phyloP scores from a whole-genome alignment of 768 basidiomycete genomes.

The Naganishia vishniacii region DNA sequence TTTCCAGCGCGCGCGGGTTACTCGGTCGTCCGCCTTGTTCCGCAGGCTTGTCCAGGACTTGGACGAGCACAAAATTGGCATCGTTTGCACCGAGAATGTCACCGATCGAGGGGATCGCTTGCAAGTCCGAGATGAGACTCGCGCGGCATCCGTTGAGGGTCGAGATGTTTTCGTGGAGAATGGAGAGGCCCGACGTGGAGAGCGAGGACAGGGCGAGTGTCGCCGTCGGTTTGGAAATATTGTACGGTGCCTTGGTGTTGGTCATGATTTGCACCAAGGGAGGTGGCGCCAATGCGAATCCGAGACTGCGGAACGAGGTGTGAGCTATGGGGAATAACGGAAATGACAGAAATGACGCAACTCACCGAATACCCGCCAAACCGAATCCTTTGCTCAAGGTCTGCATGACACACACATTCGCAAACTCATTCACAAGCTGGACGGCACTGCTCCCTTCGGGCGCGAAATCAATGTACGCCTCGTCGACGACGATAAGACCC shows the following conservation, averaged over 20 bases:
- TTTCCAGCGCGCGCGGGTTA: slow-evolving; percentile 54
- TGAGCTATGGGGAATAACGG: neutral
- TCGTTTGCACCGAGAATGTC: slow-evolving; percentile 69
- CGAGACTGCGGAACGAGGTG: slow-evolving; percentile 58
- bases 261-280: slow-evolving; percentile 81
- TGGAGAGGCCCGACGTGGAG: slow-evolving; percentile 58
- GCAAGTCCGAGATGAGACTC: slow-evolving; percentile 56
- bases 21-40: slow-evolving; percentile 41
- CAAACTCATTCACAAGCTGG: slow-evolving; percentile 68
- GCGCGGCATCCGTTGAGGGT: slow-evolving; percentile 60
- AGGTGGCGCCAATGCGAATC: slow-evolving; percentile 82
- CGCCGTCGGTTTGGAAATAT: slow-evolving; percentile 85
- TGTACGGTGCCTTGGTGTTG: slow-evolving; percentile 97
- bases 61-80: slow-evolving; percentile 85
- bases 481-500: slow-evolving; percentile 89
- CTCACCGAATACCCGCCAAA: slow-evolving; percentile 85
- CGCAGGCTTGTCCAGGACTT: slow-evolving; percentile 56
- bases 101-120: slow-evolving; percentile 54
- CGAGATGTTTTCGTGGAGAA: slow-evolving; percentile 63
- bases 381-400: slow-evolving; percentile 96
- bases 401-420: slow-evolving; percentile 89
- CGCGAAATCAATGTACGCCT: slow-evolving; percentile 95
- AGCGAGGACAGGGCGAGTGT: slow-evolving; percentile 73
- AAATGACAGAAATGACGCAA: slow-evolving; percentile 5
- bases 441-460: slow-evolving; percentile 60